Base-by-base conservation (phyloP, 2,329 filamentous ascomycete genomes). In the Ophiostoma montium region DNA sequence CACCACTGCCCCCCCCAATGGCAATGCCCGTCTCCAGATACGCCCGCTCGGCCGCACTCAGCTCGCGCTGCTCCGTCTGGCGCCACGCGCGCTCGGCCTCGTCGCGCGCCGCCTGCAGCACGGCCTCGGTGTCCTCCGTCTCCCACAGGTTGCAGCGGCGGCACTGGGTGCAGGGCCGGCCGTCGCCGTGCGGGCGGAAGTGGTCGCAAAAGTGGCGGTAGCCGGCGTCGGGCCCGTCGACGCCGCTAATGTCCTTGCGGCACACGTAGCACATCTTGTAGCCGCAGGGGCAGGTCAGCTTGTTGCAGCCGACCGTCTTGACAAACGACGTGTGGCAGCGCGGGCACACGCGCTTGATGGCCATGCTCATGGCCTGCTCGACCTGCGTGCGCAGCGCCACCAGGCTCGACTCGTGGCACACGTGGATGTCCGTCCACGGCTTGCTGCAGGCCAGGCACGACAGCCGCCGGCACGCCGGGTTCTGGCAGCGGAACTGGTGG, bases 261-360 rank as follows among this genome's bases (percentile, higher is more conserved):
- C 92, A 98, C 43, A 96, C 79, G 61, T 98, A 98, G 64, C 92
- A 98, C 90, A 96, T 96, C 57, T 85, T 84, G 67, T 96, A 96
- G 9, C 92, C 92, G 65, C 92, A 98, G 15, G 88, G 81, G 62
- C 92, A 96, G 6, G 87, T 90, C 36, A 98, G 74, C 67, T 96
- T 96, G 70, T 98, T 98, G 74, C 92, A 98, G 59, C 92, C 92
- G 23, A 82, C 81, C 7, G 80, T 83, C 64, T 96, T 96, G 66
- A 98, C 86, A 62, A 96, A 96, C 15, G 82, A 86, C 10, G 89
- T 86, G 57, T 86, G 83, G 70, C 92, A 98, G 44, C 83, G 78
- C 9, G 92, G 92, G 62, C 92, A 98, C 10, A 92, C 90, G 46
- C 92, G 84, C 67, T 96, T 98, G 62, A 96, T 80, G 21, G 90